Base-by-base conservation (phyloP, 306 rosid genomes). In the Psophocarpus tetragonolobus region DNA sequence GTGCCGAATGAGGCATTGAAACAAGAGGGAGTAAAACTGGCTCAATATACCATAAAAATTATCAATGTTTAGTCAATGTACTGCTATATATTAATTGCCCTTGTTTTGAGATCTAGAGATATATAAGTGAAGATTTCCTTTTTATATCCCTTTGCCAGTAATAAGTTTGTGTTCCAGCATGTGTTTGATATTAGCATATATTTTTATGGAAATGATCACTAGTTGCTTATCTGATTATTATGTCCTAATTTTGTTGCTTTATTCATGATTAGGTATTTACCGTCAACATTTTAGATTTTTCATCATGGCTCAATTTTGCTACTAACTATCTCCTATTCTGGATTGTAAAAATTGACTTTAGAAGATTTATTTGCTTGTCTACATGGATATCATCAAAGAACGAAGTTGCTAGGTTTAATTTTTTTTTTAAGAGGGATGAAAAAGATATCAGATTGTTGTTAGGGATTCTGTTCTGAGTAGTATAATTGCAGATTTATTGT, bases 111-210 rank as follows among this genome's bases (percentile, higher is more conserved):
- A 76, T 76, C 30, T 71, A 54, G 10, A 5, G 6, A n/a, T 56
- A 15, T 21, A 47, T 2, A 12, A 4, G 35, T 38, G 50, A 24
- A 60, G 36, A 1, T 1, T 42, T 60, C 20, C 62, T 1, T 41
- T 60, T 42, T 75, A 27, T 64, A 48, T 78, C 67, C 17, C 64
- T 60, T 60, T 73, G 27, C 77, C 65, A 3, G 27, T 57, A 48
- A 24, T 57, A 48, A 24, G 36, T 42, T 47, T n/a, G 1, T 76
- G 63, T 70, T 82, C 62, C 33, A 4, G 64, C 41, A 20, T 5
- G 4, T 62, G 35, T 47, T 77, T 77, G 23, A 54, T 54, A 68
- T 33, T 54, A 66, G 51, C 29, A 44, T 71, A 38, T 15, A 42
- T 41, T 53, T 53, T 54, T 80, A 56, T 48, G 44, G 57, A 7